These are phyloP conservation scores for Schizosaccharomyces octosporus DNA, from an alignment of 805 yeast species.

Conservation along the genomic window DNA sequence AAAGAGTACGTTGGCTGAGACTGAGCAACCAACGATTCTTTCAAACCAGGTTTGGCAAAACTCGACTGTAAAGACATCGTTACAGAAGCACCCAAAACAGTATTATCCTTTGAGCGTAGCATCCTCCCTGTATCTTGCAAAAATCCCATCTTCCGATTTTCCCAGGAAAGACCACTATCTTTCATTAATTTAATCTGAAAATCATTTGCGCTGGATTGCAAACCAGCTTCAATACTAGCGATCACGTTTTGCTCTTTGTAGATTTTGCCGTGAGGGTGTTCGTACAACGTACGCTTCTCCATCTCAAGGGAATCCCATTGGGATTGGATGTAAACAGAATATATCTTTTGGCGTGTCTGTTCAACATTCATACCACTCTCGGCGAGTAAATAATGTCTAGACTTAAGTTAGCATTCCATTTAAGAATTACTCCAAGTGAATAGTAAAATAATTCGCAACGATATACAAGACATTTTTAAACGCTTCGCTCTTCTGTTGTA, in stretches of 20 bases:
- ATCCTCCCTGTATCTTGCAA: background rate
- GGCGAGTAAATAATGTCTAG: constrained; percentile 54
- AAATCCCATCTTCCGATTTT: background rate
- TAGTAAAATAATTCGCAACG: too few relatives aligned
- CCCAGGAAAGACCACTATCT: background rate
- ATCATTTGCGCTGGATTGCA: constrained; percentile 50
- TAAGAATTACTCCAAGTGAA: background rate
- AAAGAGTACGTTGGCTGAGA: background rate
- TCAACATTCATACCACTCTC: constrained; percentile 74
- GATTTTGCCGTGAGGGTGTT: constrained; percentile 32
- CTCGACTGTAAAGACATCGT: background rate
- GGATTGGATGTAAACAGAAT: constrained; percentile 16
- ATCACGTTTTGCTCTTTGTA: constrained; percentile 56
- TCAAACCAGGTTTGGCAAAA: background rate
- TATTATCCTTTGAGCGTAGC: background rate
- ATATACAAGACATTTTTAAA: too few relatives aligned
- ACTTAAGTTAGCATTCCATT: background rate
- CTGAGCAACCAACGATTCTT: background rate
- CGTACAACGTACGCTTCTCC: constrained; percentile 25
- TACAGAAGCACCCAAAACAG: background rate
- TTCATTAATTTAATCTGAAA: constrained; percentile 56
- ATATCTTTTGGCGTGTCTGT: constrained; percentile 37
- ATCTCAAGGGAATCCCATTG: constrained; percentile 1
- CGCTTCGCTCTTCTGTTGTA: background rate
- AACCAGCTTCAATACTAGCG: constrained; percentile 58